Evolutionary conservation across 306 rosid species (phyloP), one percentile per base, ranked within the genome.

Genomic region (Begonia fuchsioides): DNA sequence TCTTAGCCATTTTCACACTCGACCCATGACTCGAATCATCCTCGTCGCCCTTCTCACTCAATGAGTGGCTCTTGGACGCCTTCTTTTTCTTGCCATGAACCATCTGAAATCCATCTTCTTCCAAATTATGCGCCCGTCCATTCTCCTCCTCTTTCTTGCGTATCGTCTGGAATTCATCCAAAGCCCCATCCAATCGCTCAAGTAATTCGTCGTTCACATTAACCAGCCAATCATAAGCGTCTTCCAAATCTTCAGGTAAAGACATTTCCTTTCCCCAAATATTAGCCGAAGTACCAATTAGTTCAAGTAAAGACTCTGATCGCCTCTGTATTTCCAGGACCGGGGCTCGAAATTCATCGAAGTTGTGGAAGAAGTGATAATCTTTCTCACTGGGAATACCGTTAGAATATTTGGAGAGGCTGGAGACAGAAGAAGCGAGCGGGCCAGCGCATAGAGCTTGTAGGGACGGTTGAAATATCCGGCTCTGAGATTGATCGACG

Each of bases 201-300:
- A 82, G 60, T 5, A 78, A 63, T 14, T 78, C 87, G 41, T 87
- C 96, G 56, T 88, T 88, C 10, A 69, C 74, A 9, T 72, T 73
- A 17, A 84, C 95, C 13, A 81, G 63, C 93, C 97, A 79, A 41
- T 90, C 84, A 13, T 72, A 74, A 0, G 79, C 78, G 39, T 74
- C 87, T 6, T 84, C 97, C 4, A 55, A 44, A 35, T 81, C 93
- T 3, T 26, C 59, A 0, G 93, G 87, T 38, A 73, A 80, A 2
- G 67, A 43, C 51, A 61, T 41, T 10, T 71, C 68, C 9, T 57
- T 66, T 38, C 80, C 78, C 94, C 87, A 80, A 8, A 71, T 41
- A 11, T 53, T 54, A 6, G 74, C 61, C 19, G 59, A 59, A 0
- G 74, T 69, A 11, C 81, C 93, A 16, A 79, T 64, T 17, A 70